Conservation (phyloP, 371 early-diverging fungal species). For the Mucor plumbeus region DNA sequence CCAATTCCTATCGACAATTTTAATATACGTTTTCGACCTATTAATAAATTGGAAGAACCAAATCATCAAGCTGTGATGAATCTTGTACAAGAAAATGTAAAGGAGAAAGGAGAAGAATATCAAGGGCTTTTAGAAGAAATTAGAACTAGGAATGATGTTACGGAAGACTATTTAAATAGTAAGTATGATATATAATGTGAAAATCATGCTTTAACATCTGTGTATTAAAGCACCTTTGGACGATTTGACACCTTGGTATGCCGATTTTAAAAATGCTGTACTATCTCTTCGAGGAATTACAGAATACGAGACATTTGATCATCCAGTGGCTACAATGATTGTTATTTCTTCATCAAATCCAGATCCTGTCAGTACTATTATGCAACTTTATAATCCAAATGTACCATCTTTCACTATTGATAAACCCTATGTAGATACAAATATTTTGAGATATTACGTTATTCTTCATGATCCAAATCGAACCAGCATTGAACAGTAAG, state of each 20-base stretch:
- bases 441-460: constrained; percentile 72
- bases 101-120: constrained; percentile 27
- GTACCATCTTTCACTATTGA: constrained; percentile 62
- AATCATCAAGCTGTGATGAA: constrained; percentile 59
- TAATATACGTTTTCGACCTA: constrained; percentile 69
- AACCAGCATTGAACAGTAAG: constrained; percentile 62
- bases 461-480: constrained; percentile 74
- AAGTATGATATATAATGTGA: constrained; percentile 13
- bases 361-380: constrained; percentile 77
- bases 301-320: constrained; percentile 94
- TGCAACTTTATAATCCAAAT: constrained; percentile 63
- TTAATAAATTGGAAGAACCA: constrained; percentile 64
- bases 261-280: constrained; percentile 72
- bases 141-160: constrained; percentile 46
- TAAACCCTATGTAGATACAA: constrained; percentile 71
- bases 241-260: constrained; percentile 87
- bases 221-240: constrained; percentile 44
- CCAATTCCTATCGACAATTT: constrained; percentile 71
- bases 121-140: constrained; percentile 31
- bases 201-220: background rate
- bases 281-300: constrained; percentile 70
- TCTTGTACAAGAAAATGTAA: constrained; percentile 63
- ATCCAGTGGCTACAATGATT: constrained; percentile 86
- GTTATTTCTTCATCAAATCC: constrained; percentile 79
- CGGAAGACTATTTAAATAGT: constrained; percentile 57